Conservation (phyloP, 1,284 basidiomycete genomes). For the Puccinia triticina region DNA sequence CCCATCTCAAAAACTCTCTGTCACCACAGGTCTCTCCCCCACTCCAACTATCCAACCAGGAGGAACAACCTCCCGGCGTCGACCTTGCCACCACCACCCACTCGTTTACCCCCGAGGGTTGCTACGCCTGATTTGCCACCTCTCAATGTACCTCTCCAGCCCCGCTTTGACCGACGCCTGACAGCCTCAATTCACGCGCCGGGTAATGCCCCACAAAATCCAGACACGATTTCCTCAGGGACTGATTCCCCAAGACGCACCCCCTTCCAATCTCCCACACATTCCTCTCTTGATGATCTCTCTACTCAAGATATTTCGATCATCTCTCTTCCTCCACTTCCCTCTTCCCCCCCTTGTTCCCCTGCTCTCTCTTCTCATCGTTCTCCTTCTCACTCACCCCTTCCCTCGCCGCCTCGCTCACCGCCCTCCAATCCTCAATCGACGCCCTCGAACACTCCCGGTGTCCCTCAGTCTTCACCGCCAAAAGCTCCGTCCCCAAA, state of each 20-base stretch:
- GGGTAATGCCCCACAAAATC: background rate
- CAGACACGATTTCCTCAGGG: background rate
- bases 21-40: background rate
- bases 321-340: background rate
- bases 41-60: too few relatives aligned
- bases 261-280: background rate
- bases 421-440: background rate
- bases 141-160: too few relatives aligned
- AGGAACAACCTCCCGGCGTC: background rate
- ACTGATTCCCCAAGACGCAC: too few relatives aligned
- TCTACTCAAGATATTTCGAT: background rate
- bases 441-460: too few relatives aligned
- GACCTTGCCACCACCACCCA: background rate
- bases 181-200: background rate
- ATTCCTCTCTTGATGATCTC: background rate
- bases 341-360: too few relatives aligned
- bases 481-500: background rate
- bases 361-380: background rate
- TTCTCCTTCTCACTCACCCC: too few relatives aligned
- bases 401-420: too few relatives aligned
- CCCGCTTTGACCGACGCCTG: background rate
- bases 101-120: background rate
- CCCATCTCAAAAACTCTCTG: background rate
- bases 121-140: background rate
- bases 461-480: too few relatives aligned